Base-by-base conservation (phyloP, 129 eudicot genomes). In the Logfia minima region DNA sequence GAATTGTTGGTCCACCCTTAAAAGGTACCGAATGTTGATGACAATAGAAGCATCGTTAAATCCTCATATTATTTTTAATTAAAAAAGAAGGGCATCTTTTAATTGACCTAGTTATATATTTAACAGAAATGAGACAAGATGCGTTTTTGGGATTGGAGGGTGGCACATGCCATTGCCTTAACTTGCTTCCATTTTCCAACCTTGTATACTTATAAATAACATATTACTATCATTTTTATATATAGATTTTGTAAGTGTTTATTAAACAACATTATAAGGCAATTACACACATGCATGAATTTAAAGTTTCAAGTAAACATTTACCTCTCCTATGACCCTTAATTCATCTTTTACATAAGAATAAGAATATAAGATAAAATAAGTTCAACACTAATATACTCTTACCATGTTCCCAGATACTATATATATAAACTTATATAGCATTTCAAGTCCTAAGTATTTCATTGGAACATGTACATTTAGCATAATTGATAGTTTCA, bases 121-220 rank as follows among this genome's bases (percentile, higher is more conserved):
- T 39, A 58, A 37, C 0, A 35, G 18, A 35, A 6, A 58, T 22
- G 37, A 74, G 24, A 58, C 17, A 39, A 59, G 77, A 74, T 74
- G 60, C 37, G 69, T 21, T 74, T 32, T 74, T 37, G 69, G 77
- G 77, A 74, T 74, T 37, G 23, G 51, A 59, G 22, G 53, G 23
- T 39, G 39, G 4, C 77, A 74, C 77, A 59, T 74, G 77, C 32
- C 39, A 59, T 59, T 74, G 68, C 55, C 68, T 35, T 52, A 65
- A 67, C 6, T n/a, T 35, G 71, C 55, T 37, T 67, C 4, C 72
- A 19, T 2, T 6, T 37, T 28, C 17, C n/a, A 61, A 65, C 1
- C 24, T 28, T 14, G 35, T 62, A 62, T 22, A 6, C 3, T 56
- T 55, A 55, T 19, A 16, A 7, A 5, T 4, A 5, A 56, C 13